Percentiles rank a stretch among this genome's conserved stretches.
phyloP scores from a whole-genome alignment of 345 rosid species.

The Hypericum perforatum region DNA sequence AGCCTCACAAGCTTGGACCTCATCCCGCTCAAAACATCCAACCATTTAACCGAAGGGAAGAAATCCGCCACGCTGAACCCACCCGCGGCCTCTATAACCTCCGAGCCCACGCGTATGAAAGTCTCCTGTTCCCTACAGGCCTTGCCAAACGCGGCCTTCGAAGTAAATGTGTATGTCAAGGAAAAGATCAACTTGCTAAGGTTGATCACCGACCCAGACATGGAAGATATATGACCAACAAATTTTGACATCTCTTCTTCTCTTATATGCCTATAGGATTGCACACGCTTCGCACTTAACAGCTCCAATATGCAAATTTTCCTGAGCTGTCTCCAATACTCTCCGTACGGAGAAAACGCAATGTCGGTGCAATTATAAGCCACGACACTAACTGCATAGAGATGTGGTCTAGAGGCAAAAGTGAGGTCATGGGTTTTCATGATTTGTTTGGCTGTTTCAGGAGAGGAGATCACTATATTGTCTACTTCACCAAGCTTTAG shows the following conservation, averaged over 20 bases:
- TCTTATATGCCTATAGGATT: too few relatives aligned
- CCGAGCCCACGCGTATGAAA: neutral
- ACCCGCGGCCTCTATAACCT: neutral
- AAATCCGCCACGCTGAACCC: slow-evolving; percentile 4
- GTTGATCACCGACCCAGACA: too few relatives aligned
- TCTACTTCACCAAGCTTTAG: neutral
- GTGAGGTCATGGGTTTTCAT: neutral
- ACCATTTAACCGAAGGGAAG: slow-evolving; percentile 5
- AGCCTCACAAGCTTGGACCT: neutral
- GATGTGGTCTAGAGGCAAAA: neutral
- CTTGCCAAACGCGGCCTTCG: neutral
- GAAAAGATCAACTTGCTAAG: too few relatives aligned
- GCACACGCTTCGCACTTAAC: too few relatives aligned
- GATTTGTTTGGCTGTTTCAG: neutral
- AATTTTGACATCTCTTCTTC: too few relatives aligned
- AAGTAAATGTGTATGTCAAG: too few relatives aligned
- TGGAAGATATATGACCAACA: too few relatives aligned
- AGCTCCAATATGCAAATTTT: too few relatives aligned
- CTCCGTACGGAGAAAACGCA: too few relatives aligned
- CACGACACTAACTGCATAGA: neutral
- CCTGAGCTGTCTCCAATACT: too few relatives aligned
- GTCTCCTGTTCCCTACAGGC: neutral
- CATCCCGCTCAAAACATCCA: neutral
- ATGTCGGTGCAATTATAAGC: too few relatives aligned
- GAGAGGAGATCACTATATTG: neutral